These are phyloP conservation scores for Quercus mongolica DNA, from an alignment of 306 rosid species.

Conservation along the genomic window DNA sequence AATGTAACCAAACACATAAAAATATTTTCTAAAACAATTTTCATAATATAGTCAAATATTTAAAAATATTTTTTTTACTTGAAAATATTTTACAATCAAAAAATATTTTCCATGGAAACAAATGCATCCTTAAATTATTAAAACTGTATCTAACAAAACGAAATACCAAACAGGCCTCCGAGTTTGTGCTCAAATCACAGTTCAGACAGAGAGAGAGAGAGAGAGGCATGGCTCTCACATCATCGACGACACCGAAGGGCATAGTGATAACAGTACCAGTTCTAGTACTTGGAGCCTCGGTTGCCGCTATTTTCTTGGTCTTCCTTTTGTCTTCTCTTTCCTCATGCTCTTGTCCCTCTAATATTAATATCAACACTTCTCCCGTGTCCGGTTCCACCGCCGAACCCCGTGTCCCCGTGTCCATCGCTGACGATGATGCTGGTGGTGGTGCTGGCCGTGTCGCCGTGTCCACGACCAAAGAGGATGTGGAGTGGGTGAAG, in stretches of 20 bases:
- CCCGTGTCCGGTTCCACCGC: slow-evolving; percentile 1
- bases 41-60: too few species aligned
- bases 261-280: slow-evolving; percentile 61
- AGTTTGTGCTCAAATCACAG: background rate
- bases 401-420: background rate
- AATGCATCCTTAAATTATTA: too few species aligned
- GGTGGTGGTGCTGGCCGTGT: background rate
- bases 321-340: slow-evolving; percentile 70
- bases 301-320: slow-evolving; percentile 59
- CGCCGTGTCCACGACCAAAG: slow-evolving; percentile 37
- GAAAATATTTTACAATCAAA: too few species aligned
- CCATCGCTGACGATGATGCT: background rate
- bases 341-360: slow-evolving; percentile 63
- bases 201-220: background rate
- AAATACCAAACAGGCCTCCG: too few species aligned
- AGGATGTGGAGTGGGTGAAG: slow-evolving; percentile 83
- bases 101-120: too few species aligned
- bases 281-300: slow-evolving; percentile 55
- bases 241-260: slow-evolving; percentile 63
- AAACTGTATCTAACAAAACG: too few species aligned
- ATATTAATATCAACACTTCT: background rate
- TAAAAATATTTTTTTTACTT: too few species aligned
- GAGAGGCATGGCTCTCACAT: slow-evolving; percentile 43
- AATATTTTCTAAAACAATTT: too few species aligned
- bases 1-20: too few species aligned